phyloP scores from a whole-genome alignment of 2,329 filamentous ascomycete species.

The Fusarium udum region DNA sequence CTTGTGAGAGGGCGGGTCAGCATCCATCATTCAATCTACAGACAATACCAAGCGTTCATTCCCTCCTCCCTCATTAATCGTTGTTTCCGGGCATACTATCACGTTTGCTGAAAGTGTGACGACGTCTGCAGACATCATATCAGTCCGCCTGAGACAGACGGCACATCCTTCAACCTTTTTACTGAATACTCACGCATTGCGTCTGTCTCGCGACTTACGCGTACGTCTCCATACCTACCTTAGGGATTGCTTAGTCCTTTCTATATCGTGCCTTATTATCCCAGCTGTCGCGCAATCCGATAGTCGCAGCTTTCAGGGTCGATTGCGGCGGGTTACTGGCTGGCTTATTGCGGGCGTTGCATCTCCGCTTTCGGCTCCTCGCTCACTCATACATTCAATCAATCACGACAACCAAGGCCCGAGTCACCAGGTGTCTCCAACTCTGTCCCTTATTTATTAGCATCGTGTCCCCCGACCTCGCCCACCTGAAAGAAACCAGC shows the following conservation, averaged over 20 bases:
- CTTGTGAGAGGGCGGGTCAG: slow-evolving; percentile 3
- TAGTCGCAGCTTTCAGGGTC: slow-evolving; percentile 36
- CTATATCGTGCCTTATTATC: slow-evolving; percentile 10
- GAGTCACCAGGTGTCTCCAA: slow-evolving; percentile 41
- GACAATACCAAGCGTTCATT: not conserved
- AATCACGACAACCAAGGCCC: slow-evolving; percentile 38
- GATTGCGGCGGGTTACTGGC: slow-evolving; percentile 41
- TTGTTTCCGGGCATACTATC: slow-evolving; percentile 10
- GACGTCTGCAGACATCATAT: slow-evolving; percentile 36
- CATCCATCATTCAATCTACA: slow-evolving; percentile 14
- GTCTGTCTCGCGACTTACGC: slow-evolving; percentile 29
- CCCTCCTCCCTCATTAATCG: slow-evolving; percentile 2
- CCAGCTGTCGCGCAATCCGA: slow-evolving; percentile 36
- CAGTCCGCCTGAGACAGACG: slow-evolving; percentile 34
- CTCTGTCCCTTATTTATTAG: slow-evolving; percentile 36
- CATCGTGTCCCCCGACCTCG: slow-evolving; percentile 41
- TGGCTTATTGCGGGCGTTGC: slow-evolving; percentile 31
- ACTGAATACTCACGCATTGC: slow-evolving; percentile 24
- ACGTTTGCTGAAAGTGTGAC: slow-evolving; percentile 29
- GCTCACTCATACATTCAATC: slow-evolving; percentile 35
- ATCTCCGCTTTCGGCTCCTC: slow-evolving; percentile 45
- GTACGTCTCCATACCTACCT: slow-evolving; percentile 24
- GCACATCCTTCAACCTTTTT: slow-evolving; percentile 17
- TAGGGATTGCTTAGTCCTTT: slow-evolving; percentile 23
- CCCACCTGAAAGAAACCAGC: slow-evolving; percentile 9